Evolutionary conservation across 2,329 filamentous ascomycete species (phyloP).

Genomic region (Nemania abortiva): DNA sequence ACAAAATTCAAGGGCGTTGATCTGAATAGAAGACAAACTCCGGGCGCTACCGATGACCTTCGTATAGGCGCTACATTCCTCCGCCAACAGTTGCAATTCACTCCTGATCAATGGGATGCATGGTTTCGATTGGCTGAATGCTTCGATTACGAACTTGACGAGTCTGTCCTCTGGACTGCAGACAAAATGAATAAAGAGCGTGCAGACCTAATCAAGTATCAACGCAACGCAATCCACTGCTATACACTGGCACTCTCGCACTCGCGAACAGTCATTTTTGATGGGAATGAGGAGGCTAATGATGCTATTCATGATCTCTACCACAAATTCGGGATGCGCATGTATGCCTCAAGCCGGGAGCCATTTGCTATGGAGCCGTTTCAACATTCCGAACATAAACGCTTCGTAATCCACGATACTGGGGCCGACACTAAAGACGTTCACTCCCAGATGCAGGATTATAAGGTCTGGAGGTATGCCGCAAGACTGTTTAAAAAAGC

Average conservation of each 20-base stretch:
- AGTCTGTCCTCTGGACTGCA: conserved; percentile 87
- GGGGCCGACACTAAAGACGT: conserved; percentile 64
- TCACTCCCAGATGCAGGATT: conserved; percentile 68
- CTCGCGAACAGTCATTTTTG: conserved; percentile 60
- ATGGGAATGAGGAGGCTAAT: conserved; percentile 57
- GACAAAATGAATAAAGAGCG: conserved; percentile 92
- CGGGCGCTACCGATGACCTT: conserved; percentile 84
- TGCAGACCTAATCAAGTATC: conserved; percentile 77
- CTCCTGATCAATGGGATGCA: conserved; percentile 84
- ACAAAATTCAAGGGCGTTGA: conserved; percentile 82
- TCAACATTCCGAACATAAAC: conserved; percentile 66
- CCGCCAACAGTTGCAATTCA: conserved; percentile 84
- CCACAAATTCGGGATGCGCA: conserved; percentile 70
- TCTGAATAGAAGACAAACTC: conserved; percentile 79
- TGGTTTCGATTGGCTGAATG: conserved; percentile 92
- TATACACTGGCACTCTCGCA: conserved; percentile 73
- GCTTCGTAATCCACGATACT: conserved; percentile 66
- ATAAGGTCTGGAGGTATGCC: conserved; percentile 72
- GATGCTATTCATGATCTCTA: conserved; percentile 70
- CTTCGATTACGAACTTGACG: conserved; percentile 88
- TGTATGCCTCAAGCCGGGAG: conserved; percentile 72
- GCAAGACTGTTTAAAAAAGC: conserved; percentile 68
- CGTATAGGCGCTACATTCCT: conserved; percentile 85
- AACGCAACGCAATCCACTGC: conserved; percentile 86
- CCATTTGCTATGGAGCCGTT: conserved; percentile 74